Base-by-base conservation (phyloP, 306 rosid species). In the Datisca glomerata region DNA sequence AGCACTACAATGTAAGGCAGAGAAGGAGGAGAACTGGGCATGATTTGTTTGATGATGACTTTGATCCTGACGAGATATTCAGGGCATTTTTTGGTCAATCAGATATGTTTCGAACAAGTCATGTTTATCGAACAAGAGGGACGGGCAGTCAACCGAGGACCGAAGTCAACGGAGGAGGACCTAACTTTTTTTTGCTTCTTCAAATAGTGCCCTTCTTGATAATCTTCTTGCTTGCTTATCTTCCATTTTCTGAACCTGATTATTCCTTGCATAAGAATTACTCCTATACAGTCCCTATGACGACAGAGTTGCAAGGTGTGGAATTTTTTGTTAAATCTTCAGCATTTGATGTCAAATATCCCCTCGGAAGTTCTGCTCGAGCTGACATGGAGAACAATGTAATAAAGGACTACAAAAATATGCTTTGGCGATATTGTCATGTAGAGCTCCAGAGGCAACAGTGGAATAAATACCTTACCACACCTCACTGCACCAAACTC, bases 21-120 rank as follows among this genome's bases (percentile, higher is more conserved):
- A 49, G 91, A 51, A 64, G 91, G 47, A 70, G 97, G 45, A 63
- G 81, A 3, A 41, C 56, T 0, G 46, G 49, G 16, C 66, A 48
- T 27, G 86, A 70, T 23, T 16, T 75, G 21, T 83, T 65, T 38
- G 75, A 77, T 17, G 95, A 79, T 7, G 87, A 89, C 9, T 67
- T 89, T 60, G 96, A 91, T 53, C 78, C 96, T 0, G 79, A 91
- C 32, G 96, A 91, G 78, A 66, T 91, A 41, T 80, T 91, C 53
- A 75, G 96, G 60, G 81, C 91, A 1, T 91, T 91, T 53, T 91
- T 91, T 28, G 92, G 92, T 27, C 95, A 80, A 24, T 56, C 81
- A 0, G 72, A 73, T 9, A 62, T 66, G 56, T 84, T 70, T 47
- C 76, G 78, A 41, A 49, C 92, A 4, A 55, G 57, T 45, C 69